These are phyloP conservation scores for Rhododendron henanense DNA, from an alignment of 148 eudicot genomes.

Conservation along the genomic window DNA sequence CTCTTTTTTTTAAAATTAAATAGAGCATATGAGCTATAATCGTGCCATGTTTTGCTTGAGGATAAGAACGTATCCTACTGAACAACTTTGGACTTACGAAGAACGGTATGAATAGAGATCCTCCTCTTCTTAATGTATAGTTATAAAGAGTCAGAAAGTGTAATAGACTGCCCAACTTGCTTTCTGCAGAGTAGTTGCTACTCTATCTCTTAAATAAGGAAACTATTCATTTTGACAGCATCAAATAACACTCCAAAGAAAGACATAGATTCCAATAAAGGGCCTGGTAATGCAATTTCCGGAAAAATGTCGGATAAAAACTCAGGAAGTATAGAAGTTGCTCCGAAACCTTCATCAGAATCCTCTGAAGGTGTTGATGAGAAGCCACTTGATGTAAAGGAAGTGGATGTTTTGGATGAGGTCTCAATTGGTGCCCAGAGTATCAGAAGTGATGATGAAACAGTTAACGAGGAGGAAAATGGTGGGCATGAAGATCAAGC, in stretches of 20 bases:
- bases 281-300: slow-evolving; percentile 14
- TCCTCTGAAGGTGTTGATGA: slow-evolving; percentile 47
- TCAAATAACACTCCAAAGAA: slow-evolving; percentile 28
- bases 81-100: too few relatives aligned
- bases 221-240: too few relatives aligned
- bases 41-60: too few relatives aligned
- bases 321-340: slow-evolving; percentile 21
- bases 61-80: too few relatives aligned
- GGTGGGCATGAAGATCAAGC: slow-evolving; percentile 26
- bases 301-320: slow-evolving; percentile 25
- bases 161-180: too few relatives aligned
- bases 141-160: too few relatives aligned
- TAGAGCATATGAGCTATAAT: too few relatives aligned
- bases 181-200: too few relatives aligned
- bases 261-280: slow-evolving; percentile 28
- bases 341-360: slow-evolving; percentile 45
- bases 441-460: slow-evolving; percentile 42
- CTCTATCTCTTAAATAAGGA: too few relatives aligned
- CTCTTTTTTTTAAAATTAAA: too few relatives aligned
- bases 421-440: slow-evolving; percentile 43
- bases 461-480: slow-evolving; percentile 23
- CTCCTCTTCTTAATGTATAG: too few relatives aligned
- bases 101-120: too few relatives aligned
- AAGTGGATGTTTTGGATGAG: slow-evolving; percentile 42
- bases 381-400: slow-evolving; percentile 36